Evolutionary conservation across 164 flowering plant species (phyloP).

Genomic region (Umbilicus rupestris): DNA sequence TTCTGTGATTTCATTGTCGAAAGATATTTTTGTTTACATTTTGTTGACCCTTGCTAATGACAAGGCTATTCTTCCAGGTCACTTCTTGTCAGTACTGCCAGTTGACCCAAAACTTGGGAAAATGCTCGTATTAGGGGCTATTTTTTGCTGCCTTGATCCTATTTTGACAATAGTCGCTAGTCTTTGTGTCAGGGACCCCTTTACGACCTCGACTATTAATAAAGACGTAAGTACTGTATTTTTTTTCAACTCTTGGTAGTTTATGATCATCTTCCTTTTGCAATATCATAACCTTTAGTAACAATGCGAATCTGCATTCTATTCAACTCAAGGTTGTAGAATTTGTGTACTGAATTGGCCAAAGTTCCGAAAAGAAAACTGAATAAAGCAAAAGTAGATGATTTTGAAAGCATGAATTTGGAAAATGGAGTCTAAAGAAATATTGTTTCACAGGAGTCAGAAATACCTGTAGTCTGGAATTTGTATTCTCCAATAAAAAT

Average conservation of each 20-base stretch:
- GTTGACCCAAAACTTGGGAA: constrained; percentile 99
- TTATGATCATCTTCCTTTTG: too few species aligned
- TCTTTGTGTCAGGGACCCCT: constrained; percentile 88
- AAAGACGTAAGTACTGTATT: constrained; percentile 64
- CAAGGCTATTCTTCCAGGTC: constrained; percentile 41
- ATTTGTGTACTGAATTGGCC: too few species aligned
- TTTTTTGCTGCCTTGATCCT: constrained; percentile 86
- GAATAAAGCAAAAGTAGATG: too few species aligned
- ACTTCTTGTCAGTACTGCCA: constrained; percentile 79
- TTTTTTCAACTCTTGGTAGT: background rate
- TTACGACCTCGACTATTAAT: constrained; percentile 74
- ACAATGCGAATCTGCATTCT: background rate
- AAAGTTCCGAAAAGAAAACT: too few species aligned
- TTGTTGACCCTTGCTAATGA: background rate
- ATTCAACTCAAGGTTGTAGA: too few species aligned
- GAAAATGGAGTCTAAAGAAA: too few species aligned
- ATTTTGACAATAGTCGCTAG: constrained; percentile 88
- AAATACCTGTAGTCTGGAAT: too few species aligned
- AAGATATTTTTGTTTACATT: background rate
- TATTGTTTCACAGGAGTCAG: too few species aligned
- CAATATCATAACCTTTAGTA: too few species aligned
- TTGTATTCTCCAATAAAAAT: too few species aligned
- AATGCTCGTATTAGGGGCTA: constrained; percentile 89
- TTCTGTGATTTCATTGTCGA: background rate
- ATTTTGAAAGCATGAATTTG: too few species aligned